A percentile compares a stretch with the other conserved stretches of the same genome.
These are phyloP conservation scores for Isochrysis galbana DNA, from an alignment of 78 protist species.

Conservation along the genomic window DNA sequence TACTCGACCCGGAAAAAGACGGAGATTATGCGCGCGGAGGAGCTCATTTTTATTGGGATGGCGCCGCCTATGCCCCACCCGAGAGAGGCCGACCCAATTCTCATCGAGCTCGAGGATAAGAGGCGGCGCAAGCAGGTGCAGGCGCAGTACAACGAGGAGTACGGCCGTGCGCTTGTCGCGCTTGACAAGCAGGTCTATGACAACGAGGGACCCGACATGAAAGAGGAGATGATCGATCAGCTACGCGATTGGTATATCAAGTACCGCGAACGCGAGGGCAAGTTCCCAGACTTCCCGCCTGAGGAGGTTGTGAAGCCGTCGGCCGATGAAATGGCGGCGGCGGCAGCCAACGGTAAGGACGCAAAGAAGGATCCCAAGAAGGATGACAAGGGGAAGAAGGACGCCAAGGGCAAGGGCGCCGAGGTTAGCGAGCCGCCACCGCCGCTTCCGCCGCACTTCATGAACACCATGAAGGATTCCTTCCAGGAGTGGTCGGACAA, in stretches of 20 bases:
- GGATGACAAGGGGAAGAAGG: constrained; percentile 15
- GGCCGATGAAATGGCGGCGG: background rate
- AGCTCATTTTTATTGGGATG: constrained; percentile 62
- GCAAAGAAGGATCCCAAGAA: constrained; percentile 23
- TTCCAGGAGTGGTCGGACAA: background rate
- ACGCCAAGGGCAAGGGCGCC: background rate
- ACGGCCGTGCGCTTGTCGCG: constrained; percentile 40
- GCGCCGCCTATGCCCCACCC: background rate
- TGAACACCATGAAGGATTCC: background rate
- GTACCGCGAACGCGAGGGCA: constrained; percentile 24
- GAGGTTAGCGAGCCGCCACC: background rate
- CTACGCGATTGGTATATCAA: constrained; percentile 46
- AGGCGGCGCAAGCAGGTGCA: background rate
- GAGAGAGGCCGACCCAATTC: background rate
- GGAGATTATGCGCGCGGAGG: constrained; percentile 33
- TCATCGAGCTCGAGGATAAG: background rate
- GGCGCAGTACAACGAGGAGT: constrained; percentile 31
- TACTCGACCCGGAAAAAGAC: background rate
- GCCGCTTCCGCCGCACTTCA: background rate
- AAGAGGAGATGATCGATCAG: constrained; percentile 60
- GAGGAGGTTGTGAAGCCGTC: constrained; percentile 44
- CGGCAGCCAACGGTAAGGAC: background rate
- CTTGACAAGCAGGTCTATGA: constrained; percentile 34
- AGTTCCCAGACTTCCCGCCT: constrained; percentile 50
- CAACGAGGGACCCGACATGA: constrained; percentile 60